phyloP scores from a whole-genome alignment of 208 protist genomes.

The Crithidia acanthocephali region DNA sequence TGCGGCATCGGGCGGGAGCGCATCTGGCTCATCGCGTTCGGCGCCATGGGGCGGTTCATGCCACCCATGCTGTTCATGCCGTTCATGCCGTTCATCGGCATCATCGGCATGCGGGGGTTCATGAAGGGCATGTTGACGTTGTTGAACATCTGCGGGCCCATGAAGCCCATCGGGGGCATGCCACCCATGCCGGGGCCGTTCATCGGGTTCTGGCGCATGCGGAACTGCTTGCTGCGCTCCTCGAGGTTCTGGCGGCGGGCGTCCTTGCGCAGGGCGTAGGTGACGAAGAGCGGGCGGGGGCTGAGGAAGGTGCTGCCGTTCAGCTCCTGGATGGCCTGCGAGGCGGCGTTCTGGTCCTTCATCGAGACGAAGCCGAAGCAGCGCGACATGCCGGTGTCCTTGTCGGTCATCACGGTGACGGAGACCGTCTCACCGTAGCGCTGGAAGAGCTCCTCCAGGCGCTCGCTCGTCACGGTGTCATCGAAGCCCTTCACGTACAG shows the following conservation, averaged over 20 bases:
- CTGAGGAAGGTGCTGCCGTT: conserved; percentile 96
- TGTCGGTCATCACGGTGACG: conserved; percentile 97
- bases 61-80: conserved; percentile 37
- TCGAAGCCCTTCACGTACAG: conserved; percentile 99
- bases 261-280: conserved; percentile 97
- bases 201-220: conserved; percentile 78
- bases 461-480: conserved; percentile 95
- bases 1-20: conserved; percentile 55
- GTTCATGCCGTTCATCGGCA: conserved; percentile 52
- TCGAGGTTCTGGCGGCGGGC: conserved; percentile 95
- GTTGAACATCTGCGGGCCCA: conserved; percentile 66
- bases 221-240: conserved; percentile 85
- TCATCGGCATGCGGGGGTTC: conserved; percentile 82
- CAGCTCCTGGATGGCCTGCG: conserved; percentile 96
- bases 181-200: conserved; percentile 59
- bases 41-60: conserved; percentile 45
- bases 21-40: conserved; percentile 84
- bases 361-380: conserved; percentile 99
- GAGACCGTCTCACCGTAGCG: conserved; percentile 97
- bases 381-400: conserved; percentile 86
- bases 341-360: conserved; percentile 94
- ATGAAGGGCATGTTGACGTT: conserved; percentile 76
- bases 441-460: conserved; percentile 96
- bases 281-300: conserved; percentile 97
- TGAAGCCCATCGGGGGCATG: conserved; percentile 49